These are phyloP conservation scores for Mortierella sp. DNA, from an alignment of 371 early-diverging fungal genomes.

Conservation along the genomic window DNA sequence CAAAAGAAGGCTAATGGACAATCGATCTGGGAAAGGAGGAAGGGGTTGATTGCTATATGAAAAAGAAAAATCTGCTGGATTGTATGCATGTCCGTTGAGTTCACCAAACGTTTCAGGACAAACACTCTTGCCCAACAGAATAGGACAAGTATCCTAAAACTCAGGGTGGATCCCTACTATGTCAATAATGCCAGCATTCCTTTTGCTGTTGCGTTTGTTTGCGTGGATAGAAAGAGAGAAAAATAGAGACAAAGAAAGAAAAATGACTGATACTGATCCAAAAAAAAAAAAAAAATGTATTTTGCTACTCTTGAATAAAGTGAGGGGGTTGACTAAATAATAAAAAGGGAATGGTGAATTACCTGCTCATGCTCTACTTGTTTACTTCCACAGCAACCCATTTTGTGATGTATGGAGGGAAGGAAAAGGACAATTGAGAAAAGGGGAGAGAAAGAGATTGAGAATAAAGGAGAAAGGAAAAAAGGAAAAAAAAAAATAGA, in stretches of 20 bases:
- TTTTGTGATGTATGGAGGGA: slow-evolving; percentile 8
- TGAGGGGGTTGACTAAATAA: background rate
- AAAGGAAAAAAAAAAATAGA: background rate
- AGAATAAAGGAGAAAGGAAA: background rate
- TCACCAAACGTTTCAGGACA: background rate
- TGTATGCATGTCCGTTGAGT: background rate
- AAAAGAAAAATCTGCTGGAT: no score
- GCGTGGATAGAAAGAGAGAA: no score
- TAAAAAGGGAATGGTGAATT: background rate
- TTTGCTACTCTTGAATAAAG: no score
- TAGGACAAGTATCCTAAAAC: slow-evolving; percentile 2
- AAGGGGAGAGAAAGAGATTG: background rate
- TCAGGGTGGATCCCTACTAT: background rate
- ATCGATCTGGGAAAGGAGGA: no score
- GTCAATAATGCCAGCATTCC: background rate
- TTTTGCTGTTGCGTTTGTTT: no score
- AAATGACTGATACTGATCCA: no score
- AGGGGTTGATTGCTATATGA: no score
- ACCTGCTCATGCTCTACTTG: slow-evolving; percentile 37
- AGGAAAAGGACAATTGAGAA: background rate
- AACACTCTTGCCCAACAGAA: background rate
- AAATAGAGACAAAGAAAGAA: no score
- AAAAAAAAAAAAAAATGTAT: no score
- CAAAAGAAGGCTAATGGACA: no score
- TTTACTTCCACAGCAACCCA: slow-evolving; percentile 56